Percentiles rank a stretch among this genome's conserved stretches.
Evolutionary conservation across 1,284 basidiomycete genomes (phyloP).

Genomic region (Melampsora larici-populina): DNA sequence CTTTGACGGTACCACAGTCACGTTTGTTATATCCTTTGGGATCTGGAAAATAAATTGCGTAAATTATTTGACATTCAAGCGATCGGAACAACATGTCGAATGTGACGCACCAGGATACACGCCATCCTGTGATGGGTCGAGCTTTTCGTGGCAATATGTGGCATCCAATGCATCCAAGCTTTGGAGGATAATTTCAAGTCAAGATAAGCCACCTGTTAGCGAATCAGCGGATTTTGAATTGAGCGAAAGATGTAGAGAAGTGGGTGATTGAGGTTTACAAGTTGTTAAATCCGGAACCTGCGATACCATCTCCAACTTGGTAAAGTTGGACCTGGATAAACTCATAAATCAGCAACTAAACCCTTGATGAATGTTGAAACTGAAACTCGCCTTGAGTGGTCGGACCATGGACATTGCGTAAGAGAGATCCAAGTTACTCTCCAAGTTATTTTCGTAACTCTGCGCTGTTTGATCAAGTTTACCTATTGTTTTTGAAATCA

Average conservation of each 20-base stretch:
- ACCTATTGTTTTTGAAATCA: neutral
- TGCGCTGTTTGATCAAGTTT: constrained; percentile 47
- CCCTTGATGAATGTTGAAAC: neutral
- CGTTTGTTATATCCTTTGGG: constrained; percentile 57
- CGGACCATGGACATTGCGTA: constrained; percentile 59
- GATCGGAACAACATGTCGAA: too few species aligned
- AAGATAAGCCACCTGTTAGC: constrained; percentile 57
- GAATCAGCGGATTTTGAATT: constrained; percentile 53
- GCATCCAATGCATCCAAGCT: constrained; percentile 59
- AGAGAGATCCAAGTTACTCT: constrained; percentile 61
- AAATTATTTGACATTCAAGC: too few species aligned
- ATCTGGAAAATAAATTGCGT: too few species aligned
- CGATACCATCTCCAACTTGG: constrained; percentile 58
- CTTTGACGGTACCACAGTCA: constrained; percentile 60
- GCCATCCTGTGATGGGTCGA: constrained; percentile 60
- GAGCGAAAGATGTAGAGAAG: too few species aligned
- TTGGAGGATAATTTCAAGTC: neutral
- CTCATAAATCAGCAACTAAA: neutral
- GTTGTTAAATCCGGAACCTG: constrained; percentile 46
- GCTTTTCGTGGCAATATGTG: constrained; percentile 64
- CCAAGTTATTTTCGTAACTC: constrained; percentile 56
- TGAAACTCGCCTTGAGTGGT: constrained; percentile 53
- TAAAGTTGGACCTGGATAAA: constrained; percentile 52
- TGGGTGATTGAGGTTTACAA: constrained; percentile 19
- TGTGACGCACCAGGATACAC: constrained; percentile 59